Conservation (phyloP, 129 eudicot genomes). For the Apium graveolens region DNA sequence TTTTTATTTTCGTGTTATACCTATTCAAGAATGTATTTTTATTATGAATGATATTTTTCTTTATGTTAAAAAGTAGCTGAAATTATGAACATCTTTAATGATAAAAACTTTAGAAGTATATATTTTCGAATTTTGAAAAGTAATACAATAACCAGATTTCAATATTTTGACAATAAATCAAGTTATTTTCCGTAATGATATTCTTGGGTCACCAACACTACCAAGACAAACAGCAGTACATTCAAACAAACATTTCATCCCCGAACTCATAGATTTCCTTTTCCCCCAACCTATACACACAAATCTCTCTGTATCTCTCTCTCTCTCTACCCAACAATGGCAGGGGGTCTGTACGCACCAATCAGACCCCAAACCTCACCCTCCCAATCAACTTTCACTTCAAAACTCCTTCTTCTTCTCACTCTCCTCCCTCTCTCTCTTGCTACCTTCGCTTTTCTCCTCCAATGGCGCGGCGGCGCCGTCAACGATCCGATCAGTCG, state of each 20-base stretch:
- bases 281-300: neutral
- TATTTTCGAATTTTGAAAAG: no score
- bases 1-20: no score
- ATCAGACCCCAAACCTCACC: conserved; percentile 19
- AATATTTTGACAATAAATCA: no score
- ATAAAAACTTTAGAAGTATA: no score
- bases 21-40: no score
- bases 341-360: conserved; percentile 17
- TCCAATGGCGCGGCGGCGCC: conserved; percentile 75
- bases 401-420: conserved; percentile 41
- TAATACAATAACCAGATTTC: no score
- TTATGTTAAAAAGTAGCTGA: no score
- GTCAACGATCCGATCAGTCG: conserved; percentile 60
- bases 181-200: no score
- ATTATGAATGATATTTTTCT: no score
- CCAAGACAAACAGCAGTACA: no score
- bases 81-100: no score
- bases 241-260: neutral
- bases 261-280: neutral
- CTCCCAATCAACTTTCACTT: conserved; percentile 25
- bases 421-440: conserved; percentile 29
- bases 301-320: neutral
- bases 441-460: conserved; percentile 42
- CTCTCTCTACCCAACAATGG: neutral
- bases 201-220: no score